Evolutionary conservation across 2,329 filamentous ascomycete species (phyloP).

Genomic region (Teratosphaeria pseudoeucalypti): DNA sequence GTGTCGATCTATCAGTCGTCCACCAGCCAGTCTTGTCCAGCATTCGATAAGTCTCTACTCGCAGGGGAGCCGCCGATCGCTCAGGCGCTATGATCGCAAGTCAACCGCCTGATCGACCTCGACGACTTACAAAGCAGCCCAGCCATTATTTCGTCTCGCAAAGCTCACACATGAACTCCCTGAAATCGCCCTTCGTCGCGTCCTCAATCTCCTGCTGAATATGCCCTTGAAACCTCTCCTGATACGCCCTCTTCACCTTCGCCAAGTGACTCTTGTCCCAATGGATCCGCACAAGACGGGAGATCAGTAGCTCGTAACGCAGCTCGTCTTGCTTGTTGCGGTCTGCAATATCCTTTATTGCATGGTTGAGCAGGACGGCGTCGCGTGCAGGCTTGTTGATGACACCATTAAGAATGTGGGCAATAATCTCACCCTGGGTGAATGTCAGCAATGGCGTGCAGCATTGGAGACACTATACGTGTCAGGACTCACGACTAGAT

Average conservation of each 20-base stretch:
- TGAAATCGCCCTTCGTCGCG: conserved; percentile 60
- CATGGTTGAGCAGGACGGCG: conserved; percentile 81
- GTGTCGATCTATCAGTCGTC: too few species aligned
- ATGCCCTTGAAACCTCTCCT: conserved; percentile 61
- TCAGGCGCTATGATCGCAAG: too few species aligned
- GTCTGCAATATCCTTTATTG: conserved; percentile 49
- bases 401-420: conserved; percentile 90
- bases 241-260: conserved; percentile 68
- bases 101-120: too few species aligned
- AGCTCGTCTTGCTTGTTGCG: conserved; percentile 36
- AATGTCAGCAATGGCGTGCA: background rate
- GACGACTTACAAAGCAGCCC: background rate
- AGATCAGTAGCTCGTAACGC: conserved; percentile 78
- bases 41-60: too few species aligned
- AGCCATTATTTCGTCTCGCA: conserved; percentile 10
- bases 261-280: conserved; percentile 82
- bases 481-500: conserved; percentile 66
- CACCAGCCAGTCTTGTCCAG: too few species aligned
- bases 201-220: conserved; percentile 71
- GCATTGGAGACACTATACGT: background rate
- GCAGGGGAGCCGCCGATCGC: too few species aligned
- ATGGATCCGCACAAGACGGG: conserved; percentile 76
- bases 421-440: conserved; percentile 75
- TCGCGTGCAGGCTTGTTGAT: conserved; percentile 94
- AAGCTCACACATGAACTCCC: conserved; percentile 26